Conservation (phyloP, 345 rosid species). For the Hibiscus mutabilis region DNA sequence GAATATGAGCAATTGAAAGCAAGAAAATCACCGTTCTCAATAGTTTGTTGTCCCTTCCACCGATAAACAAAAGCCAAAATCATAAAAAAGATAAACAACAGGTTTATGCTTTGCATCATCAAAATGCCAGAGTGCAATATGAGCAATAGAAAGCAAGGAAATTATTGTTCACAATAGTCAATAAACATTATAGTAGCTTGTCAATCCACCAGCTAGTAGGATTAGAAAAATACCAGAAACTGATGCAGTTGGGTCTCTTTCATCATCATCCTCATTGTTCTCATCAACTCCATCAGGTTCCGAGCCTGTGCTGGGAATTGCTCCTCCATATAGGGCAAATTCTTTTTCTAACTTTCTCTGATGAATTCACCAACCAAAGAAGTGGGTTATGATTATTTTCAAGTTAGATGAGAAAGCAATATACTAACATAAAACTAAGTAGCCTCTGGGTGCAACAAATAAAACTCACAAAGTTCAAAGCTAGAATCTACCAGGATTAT, state of each 20-base stretch:
- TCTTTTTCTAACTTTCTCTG: constrained; percentile 79
- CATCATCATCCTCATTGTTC: constrained; percentile 32
- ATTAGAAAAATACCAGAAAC: constrained; percentile 34
- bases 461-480: background rate
- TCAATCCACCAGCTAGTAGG: constrained; percentile 6
- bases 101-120: background rate
- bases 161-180: background rate
- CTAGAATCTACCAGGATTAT: background rate
- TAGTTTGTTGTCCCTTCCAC: constrained; percentile 21
- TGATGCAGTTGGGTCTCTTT: constrained; percentile 30
- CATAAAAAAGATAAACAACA: constrained; percentile 1
- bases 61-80: constrained; percentile 16
- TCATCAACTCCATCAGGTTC: constrained; percentile 31
- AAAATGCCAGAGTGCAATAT: background rate
- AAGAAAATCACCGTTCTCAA: background rate
- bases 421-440: constrained; percentile 3
- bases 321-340: constrained; percentile 35
- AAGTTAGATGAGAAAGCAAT: background rate
- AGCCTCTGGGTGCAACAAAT: background rate
- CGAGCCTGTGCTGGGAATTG: constrained; percentile 26
- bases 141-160: background rate
- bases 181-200: constrained; percentile 2
- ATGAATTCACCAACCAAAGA: constrained; percentile 5
- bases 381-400: background rate
- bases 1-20: background rate